Evolutionary conservation across 768 basidiomycete genomes (phyloP).

Genomic region (Hygrocybe punicea): DNA sequence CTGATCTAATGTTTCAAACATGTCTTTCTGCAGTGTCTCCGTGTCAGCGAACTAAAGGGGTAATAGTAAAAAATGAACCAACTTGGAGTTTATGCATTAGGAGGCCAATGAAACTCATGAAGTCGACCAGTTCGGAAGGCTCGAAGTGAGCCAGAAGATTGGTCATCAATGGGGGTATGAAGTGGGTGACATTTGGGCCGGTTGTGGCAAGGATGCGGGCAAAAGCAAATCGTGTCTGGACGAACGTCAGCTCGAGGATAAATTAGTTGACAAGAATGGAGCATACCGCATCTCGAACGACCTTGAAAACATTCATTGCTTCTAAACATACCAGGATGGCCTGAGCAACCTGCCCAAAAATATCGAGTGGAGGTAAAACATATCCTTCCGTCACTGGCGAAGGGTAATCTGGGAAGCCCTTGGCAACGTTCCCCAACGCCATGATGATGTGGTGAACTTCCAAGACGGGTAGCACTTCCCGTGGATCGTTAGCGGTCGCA

Average conservation of each 20-base stretch:
- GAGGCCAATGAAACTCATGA: slow-evolving; percentile 91
- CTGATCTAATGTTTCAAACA: slow-evolving; percentile 86
- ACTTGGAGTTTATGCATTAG: slow-evolving; percentile 91
- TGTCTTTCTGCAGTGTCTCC: slow-evolving; percentile 54
- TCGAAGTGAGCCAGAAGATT: slow-evolving; percentile 91
- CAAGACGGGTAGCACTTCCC: slow-evolving; percentile 75
- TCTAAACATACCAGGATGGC: slow-evolving; percentile 84
- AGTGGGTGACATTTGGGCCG: slow-evolving; percentile 79
- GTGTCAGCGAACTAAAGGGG: neutral
- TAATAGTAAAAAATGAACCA: slow-evolving; percentile 9
- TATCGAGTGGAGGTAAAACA: slow-evolving; percentile 65
- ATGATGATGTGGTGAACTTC: slow-evolving; percentile 90
- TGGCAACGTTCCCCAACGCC: slow-evolving; percentile 91
- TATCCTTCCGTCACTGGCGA: slow-evolving; percentile 63
- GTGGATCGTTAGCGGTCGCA: slow-evolving; percentile 51
- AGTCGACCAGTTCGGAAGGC: slow-evolving; percentile 88
- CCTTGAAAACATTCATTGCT: slow-evolving; percentile 80
- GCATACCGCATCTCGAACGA: slow-evolving; percentile 89
- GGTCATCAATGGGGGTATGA: slow-evolving; percentile 85
- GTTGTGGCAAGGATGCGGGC: slow-evolving; percentile 88
- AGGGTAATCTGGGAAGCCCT: slow-evolving; percentile 93
- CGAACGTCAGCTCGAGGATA: neutral
- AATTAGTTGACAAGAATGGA: neutral
- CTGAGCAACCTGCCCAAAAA: slow-evolving; percentile 83
- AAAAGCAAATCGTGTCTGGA: slow-evolving; percentile 87